These are phyloP conservation scores for Plasmopara muralis DNA, from an alignment of 352 stramenopile genomes.

Conservation along the genomic window DNA sequence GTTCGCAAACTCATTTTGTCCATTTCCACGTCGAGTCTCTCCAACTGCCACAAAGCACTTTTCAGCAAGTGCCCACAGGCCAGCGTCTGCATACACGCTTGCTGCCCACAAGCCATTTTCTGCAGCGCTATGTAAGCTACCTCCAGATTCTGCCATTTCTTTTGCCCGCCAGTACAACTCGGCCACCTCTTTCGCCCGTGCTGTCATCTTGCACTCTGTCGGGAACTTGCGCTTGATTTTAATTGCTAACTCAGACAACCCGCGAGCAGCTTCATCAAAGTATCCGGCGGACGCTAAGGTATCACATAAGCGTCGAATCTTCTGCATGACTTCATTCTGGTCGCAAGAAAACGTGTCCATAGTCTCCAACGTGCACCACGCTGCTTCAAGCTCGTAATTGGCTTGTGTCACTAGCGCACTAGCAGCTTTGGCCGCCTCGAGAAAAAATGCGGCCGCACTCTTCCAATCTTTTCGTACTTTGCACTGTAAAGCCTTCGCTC, in stretches of 20 bases:
- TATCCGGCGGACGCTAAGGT: conserved; percentile 48
- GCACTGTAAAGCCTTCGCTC: conserved; percentile 52
- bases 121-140: conserved; percentile 35
- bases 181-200: conserved; percentile 32
- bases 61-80: conserved; percentile 47
- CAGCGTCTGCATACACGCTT: conserved; percentile 41
- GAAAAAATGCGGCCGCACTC: conserved; percentile 40
- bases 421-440: conserved; percentile 38
- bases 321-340: conserved; percentile 32
- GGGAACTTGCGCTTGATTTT: conserved; percentile 60
- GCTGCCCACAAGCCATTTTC: conserved; percentile 50
- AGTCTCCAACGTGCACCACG: conserved; percentile 61
- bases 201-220: conserved; percentile 31
- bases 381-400: conserved; percentile 56
- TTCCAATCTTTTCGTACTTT: conserved; percentile 74
- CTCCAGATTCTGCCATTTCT: conserved; percentile 46
- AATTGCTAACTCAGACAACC: conserved; percentile 49
- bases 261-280: conserved; percentile 61
- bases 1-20: conserved; percentile 32
- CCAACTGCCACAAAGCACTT: conserved; percentile 49
- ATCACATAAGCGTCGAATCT: conserved; percentile 49
- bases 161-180: conserved; percentile 51
- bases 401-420: conserved; percentile 32
- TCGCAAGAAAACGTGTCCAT: conserved; percentile 29
- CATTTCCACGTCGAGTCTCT: conserved; percentile 35